phyloP scores from a whole-genome alignment of 345 rosid species.

The Citrus sp. region DNA sequence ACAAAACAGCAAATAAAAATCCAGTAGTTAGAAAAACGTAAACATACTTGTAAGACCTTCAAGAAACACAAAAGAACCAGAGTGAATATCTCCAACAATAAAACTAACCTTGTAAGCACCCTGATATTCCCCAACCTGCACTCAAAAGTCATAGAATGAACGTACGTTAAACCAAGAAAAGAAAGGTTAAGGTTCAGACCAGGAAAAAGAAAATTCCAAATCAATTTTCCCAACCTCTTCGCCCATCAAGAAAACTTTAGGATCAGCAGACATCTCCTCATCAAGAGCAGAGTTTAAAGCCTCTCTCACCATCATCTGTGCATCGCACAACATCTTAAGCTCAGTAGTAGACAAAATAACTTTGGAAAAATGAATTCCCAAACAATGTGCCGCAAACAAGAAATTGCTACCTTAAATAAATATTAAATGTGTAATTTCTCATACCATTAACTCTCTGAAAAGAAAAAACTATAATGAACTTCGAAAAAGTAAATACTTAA shows the following conservation, averaged over 20 bases:
- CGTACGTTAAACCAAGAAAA: conserved; percentile 2
- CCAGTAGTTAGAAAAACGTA: background rate
- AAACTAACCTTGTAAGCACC: conserved; percentile 94
- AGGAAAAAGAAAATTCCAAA: background rate
- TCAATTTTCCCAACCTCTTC: conserved; percentile 62
- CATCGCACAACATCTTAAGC: background rate
- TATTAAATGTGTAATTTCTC: background rate
- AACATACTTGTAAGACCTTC: background rate
- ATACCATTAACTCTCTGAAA: background rate
- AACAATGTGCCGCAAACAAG: background rate
- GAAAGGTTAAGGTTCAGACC: background rate
- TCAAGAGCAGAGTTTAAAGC: conserved; percentile 86
- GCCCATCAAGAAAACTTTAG: conserved; percentile 86
- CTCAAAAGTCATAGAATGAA: conserved; percentile 1
- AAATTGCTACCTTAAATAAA: background rate
- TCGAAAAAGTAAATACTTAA: background rate
- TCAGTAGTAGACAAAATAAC: background rate
- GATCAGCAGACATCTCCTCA: conserved; percentile 97
- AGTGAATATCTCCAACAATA: background rate
- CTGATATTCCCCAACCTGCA: conserved; percentile 97
- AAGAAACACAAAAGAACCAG: background rate
- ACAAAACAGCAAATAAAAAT: conserved; percentile 9
- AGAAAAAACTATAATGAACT: background rate
- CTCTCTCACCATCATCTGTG: conserved; percentile 76
- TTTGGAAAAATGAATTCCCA: background rate